Evolutionary conservation across 2,329 filamentous ascomycete species (phyloP).

Genomic region (Diaporthe aspalathi): DNA sequence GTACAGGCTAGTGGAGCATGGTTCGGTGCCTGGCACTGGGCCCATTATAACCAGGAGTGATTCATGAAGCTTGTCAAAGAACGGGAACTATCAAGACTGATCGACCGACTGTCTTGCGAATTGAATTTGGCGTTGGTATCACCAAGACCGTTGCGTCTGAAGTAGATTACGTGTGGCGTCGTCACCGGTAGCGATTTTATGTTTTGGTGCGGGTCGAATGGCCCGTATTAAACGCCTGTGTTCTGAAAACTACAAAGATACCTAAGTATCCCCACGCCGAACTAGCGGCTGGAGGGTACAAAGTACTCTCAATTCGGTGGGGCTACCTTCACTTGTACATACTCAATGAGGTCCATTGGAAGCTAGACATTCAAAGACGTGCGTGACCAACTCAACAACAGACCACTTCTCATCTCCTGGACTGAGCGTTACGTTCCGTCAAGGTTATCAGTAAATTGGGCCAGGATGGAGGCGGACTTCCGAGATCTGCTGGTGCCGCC

Average conservation of each 20-base stretch:
- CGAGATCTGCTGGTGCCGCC: constrained; percentile 18
- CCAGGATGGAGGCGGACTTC: constrained; percentile 36
- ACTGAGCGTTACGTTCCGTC: background rate
- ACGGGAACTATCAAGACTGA: background rate
- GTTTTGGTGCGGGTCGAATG: background rate
- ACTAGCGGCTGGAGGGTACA: background rate
- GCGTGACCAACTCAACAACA: background rate
- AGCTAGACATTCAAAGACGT: background rate
- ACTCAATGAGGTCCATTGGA: background rate
- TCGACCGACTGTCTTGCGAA: background rate
- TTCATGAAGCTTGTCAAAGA: background rate
- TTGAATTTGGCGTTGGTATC: background rate
- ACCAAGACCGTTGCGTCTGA: background rate
- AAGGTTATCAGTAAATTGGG: background rate
- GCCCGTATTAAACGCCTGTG: background rate
- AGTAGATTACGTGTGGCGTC: background rate
- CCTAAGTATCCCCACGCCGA: background rate
- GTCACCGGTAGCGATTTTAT: background rate
- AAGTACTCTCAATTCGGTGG: constrained; percentile 11
- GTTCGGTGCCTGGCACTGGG: too few relatives aligned
- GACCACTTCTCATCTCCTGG: constrained; percentile 4
- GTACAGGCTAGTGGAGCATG: background rate
- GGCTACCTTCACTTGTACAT: constrained; percentile 4
- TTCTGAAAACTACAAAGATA: background rate
- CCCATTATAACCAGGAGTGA: background rate